phyloP scores from a whole-genome alignment of 108 stramenopile genomes.

The Cylindrotheca closterium region DNA sequence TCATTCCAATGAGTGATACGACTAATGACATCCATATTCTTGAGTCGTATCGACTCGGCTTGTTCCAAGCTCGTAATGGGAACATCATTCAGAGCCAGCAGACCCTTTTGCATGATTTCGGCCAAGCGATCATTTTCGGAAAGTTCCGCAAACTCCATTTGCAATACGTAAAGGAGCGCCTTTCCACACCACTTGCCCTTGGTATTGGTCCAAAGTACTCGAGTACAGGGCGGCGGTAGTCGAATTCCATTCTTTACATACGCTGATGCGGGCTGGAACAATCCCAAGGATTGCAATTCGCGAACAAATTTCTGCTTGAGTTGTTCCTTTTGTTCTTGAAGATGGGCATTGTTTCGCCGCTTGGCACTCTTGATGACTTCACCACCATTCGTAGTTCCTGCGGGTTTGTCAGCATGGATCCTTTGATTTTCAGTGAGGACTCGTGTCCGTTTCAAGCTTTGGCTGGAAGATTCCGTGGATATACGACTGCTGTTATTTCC shows the following conservation, averaged over 20 bases:
- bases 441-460: conserved; percentile 45
- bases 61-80: conserved; percentile 25
- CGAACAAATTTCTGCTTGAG: conserved; percentile 42
- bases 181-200: conserved; percentile 81
- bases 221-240: conserved; percentile 54
- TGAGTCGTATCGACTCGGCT: conserved; percentile 37
- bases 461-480: background rate
- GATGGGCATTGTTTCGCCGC: conserved; percentile 6
- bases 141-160: conserved; percentile 56
- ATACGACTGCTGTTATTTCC: too few species aligned
- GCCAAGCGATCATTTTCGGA: conserved; percentile 20
- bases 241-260: conserved; percentile 49
- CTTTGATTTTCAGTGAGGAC: conserved; percentile 40
- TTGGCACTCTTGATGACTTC: conserved; percentile 23
- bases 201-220: conserved; percentile 49
- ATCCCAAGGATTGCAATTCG: conserved; percentile 42
- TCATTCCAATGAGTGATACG: conserved; percentile 83
- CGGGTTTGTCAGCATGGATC: conserved; percentile 2
- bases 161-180: conserved; percentile 46
- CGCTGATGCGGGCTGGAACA: conserved; percentile 37
- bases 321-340: conserved; percentile 27
- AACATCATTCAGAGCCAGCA: conserved; percentile 62
- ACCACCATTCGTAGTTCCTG: conserved; percentile 3
- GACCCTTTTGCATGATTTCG: conserved; percentile 38
- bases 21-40: conserved; percentile 64